Percentiles rank a stretch among this genome's conserved stretches.
phyloP scores from a whole-genome alignment of 345 rosid genomes.

The Salix suchowensis region DNA sequence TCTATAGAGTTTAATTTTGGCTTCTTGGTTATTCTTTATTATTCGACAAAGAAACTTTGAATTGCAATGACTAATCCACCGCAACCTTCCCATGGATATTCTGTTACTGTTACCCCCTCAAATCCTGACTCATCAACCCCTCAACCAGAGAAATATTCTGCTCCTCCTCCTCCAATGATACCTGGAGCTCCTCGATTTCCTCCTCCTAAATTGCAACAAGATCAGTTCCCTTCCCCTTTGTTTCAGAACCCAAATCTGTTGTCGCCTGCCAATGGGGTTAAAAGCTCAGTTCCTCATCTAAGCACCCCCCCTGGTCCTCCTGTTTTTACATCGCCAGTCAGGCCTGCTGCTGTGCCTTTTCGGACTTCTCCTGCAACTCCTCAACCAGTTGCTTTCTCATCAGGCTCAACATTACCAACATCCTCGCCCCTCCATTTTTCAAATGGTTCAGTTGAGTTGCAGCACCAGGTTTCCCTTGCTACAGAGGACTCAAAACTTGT shows the following conservation, averaged over 20 bases:
- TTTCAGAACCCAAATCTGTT: constrained; percentile 41
- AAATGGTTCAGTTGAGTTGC: constrained; percentile 58
- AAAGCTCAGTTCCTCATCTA: constrained; percentile 60
- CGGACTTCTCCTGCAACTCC: constrained; percentile 87
- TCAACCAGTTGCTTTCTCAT: constrained; percentile 80
- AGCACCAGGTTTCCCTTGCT: constrained; percentile 47
- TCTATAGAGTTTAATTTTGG: constrained; percentile 14
- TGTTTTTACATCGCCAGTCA: constrained; percentile 75
- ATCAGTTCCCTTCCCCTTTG: constrained; percentile 55
- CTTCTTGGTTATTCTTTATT: constrained; percentile 11
- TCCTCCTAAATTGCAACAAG: constrained; percentile 54
- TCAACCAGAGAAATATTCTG: constrained; percentile 39
- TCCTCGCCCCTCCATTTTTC: constrained; percentile 74
- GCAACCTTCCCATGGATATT: constrained; percentile 43
- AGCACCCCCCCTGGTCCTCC: constrained; percentile 98
- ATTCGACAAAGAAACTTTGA: constrained; percentile 14
- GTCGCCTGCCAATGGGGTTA: constrained; percentile 63
- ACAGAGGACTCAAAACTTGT: constrained; percentile 41
- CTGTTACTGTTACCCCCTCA: constrained; percentile 35
- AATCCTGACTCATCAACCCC: constrained; percentile 40
- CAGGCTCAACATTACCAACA: constrained; percentile 67
- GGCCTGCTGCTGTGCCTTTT: constrained; percentile 94
- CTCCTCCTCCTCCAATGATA: constrained; percentile 41
- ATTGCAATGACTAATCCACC: constrained; percentile 63
- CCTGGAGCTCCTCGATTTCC: constrained; percentile 62